phyloP scores from a whole-genome alignment of 2,329 filamentous ascomycete genomes.

The Fusarium odoratissimum region DNA sequence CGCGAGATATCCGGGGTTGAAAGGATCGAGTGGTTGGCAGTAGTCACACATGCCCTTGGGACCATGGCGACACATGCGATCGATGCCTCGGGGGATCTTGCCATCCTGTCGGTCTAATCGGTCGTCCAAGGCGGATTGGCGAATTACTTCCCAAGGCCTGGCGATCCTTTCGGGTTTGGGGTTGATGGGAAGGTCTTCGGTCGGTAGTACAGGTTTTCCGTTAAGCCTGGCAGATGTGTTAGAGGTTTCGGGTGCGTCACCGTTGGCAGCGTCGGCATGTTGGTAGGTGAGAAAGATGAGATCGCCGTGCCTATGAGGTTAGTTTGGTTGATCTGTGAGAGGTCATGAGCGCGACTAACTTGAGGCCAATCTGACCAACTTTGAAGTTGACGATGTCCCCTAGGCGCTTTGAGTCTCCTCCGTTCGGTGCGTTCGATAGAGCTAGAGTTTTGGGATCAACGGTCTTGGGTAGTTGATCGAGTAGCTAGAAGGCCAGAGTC shows the following conservation, averaged over 20 bases:
- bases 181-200: slow-evolving; percentile 74
- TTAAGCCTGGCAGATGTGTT: slow-evolving; percentile 76
- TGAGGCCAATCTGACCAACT: slow-evolving; percentile 69
- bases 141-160: slow-evolving; percentile 83
- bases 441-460: slow-evolving; percentile 70
- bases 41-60: slow-evolving; percentile 99
- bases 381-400: slow-evolving; percentile 67
- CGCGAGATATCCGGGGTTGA: slow-evolving; percentile 85
- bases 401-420: slow-evolving; percentile 69
- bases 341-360: slow-evolving; percentile 53
- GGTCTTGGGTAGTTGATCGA: slow-evolving; percentile 69
- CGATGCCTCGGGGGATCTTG: slow-evolving; percentile 82
- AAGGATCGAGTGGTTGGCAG: slow-evolving; percentile 96
- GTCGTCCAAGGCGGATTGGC: slow-evolving; percentile 89
- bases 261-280: slow-evolving; percentile 60
- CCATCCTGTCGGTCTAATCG: slow-evolving; percentile 87
- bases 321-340: slow-evolving; percentile 3
- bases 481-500: slow-evolving; percentile 56
- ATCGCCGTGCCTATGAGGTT: slow-evolving; percentile 76
- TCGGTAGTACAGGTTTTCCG: slow-evolving; percentile 77
- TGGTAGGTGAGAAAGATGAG: slow-evolving; percentile 89
- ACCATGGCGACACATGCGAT: slow-evolving; percentile 96
- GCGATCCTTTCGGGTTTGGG: slow-evolving; percentile 71
- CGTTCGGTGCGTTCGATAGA: slow-evolving; percentile 70
- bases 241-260: slow-evolving; percentile 44